phyloP scores from a whole-genome alignment of 2,329 filamentous ascomycete species.

The Fusarium pininemorale region DNA sequence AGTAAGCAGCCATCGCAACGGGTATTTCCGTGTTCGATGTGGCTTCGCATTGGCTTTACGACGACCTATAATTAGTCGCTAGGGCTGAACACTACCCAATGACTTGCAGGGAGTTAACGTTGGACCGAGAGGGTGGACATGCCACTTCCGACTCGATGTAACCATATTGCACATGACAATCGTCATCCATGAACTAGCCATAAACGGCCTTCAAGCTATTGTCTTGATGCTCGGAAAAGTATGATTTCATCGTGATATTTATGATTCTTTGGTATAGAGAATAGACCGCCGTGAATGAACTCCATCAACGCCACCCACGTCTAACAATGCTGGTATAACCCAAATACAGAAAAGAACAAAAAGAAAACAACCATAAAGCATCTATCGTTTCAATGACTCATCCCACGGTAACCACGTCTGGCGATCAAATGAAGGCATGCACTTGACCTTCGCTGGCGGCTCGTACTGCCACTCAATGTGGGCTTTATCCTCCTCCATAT shows the following conservation, averaged over 20 bases:
- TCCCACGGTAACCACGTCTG: constrained; percentile 55
- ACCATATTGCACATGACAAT: neutral
- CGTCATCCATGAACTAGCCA: neutral
- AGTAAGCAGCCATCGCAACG: neutral
- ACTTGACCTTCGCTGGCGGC: constrained; percentile 59
- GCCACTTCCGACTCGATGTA: neutral
- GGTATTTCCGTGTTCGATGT: neutral
- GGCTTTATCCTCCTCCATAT: constrained; percentile 42
- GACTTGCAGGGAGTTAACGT: neutral
- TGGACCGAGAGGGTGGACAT: neutral
- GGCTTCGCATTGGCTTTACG: neutral
- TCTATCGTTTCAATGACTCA: constrained; percentile 25
- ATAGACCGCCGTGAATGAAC: constrained; percentile 3
- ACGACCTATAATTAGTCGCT: constrained; percentile 1
- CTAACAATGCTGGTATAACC: constrained; percentile 8
- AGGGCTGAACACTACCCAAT: neutral
- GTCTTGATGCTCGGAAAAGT: neutral
- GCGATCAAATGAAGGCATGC: constrained; percentile 54
- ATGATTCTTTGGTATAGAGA: neutral
- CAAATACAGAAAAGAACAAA: neutral
- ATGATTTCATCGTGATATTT: neutral
- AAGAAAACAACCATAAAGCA: neutral
- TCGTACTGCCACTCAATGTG: constrained; percentile 54
- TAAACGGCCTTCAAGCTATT: neutral
- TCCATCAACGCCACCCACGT: constrained; percentile 12